Base-by-base conservation (phyloP, 192 early-diverging fungal genomes). In the Coemansia sp. region DNA sequence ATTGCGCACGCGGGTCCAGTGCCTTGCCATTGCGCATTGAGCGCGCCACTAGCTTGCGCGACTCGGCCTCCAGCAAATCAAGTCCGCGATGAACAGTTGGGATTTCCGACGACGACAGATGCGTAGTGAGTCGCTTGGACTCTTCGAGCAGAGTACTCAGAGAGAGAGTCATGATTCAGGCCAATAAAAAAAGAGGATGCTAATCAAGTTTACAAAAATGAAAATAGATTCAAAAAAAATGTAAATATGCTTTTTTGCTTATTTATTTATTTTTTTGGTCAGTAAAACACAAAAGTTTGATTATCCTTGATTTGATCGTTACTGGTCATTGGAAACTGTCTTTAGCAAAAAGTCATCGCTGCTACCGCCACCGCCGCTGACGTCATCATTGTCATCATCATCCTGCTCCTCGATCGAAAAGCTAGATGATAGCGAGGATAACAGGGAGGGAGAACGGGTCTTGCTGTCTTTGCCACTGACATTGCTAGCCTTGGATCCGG, bases 31-130 rank as follows among this genome's bases (percentile, higher is more conserved):
- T 63, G 50, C 80, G 78, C 16, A 74, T 71, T 2, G 85, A 70
- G 16, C 77, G 70, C 21, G 84, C 80, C 10, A 86, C 85, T 9
- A 97, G 84, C 57, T 90, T 91, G 42, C 91, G 87, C 9, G 95
- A 93, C 62, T 95, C 91, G 14, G 88, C 76, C 69, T 94, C 94
- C 59, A 99, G 94, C 85, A 96, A 91, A 77, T 90, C 90, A 23
- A 99, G 87, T 50, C 91, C 91, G 37, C 96, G 87, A 65, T 95
- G 88, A 63, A 99, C 87, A 8, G 89, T 75, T 6, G 94, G 91
- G 47, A 95, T 74, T 44, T 90, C 89, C 6, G 87, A 74, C 9
- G 82, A 74, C 13, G 86, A 72, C 49, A 95, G 88, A 69, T 94
- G 90, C 37, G 78, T 89, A 30, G 92, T 93, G 19, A 94, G 87